These are phyloP conservation scores for Vaccinium corymbosum DNA, from an alignment of 148 eudicot species.

Conservation along the genomic window DNA sequence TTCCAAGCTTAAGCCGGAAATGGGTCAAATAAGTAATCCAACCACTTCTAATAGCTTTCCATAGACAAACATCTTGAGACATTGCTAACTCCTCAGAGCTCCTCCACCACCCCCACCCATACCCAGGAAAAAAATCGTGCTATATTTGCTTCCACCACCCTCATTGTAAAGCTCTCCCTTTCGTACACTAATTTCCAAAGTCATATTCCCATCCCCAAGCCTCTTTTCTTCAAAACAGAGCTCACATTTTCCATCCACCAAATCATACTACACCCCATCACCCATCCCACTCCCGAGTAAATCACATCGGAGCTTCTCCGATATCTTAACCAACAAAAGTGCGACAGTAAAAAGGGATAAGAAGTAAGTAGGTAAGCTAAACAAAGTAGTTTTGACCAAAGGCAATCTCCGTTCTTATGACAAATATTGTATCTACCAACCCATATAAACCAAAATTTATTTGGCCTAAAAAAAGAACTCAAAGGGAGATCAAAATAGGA, in stretches of 20 bases:
- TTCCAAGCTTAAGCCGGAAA: not conserved
- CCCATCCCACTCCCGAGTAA: not conserved
- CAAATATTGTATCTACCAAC: not conserved
- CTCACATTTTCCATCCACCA: not conserved
- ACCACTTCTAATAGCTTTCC: not conserved
- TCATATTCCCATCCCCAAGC: not conserved
- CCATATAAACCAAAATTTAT: not conserved
- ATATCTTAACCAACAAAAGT: not conserved
- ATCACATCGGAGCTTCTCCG: not conserved
- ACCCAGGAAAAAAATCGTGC: not conserved
- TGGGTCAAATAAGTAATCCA: not conserved
- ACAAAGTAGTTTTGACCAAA: not conserved
- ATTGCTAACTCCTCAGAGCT: not conserved
- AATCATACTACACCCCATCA: not conserved
- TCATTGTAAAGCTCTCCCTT: not conserved
- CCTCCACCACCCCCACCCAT: not conserved
- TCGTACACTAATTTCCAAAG: not conserved
- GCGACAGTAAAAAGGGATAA: not conserved
- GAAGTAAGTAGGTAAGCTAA: not conserved
- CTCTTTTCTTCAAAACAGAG: not conserved
- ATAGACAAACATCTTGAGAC: not conserved
- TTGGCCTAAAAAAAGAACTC: not conserved
- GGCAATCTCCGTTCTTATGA: not conserved
- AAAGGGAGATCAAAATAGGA: not conserved
- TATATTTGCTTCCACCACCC: not conserved